Evolutionary conservation across 2,329 filamentous ascomycete genomes (phyloP).

Genomic region (Neocatenulostroma microsporum): DNA sequence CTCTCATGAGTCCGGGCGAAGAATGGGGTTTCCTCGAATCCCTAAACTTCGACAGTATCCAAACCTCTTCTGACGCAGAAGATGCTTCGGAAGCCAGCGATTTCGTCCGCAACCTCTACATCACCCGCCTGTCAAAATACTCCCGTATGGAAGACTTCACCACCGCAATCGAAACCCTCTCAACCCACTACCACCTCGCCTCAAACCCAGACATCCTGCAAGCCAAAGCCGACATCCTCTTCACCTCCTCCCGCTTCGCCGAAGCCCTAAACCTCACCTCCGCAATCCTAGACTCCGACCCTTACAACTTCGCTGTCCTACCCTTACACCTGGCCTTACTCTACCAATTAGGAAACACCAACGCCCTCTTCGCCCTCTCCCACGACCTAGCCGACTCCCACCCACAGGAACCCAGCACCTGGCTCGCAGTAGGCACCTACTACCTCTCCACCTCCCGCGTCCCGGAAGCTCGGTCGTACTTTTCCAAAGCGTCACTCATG

Average conservation of each 20-base stretch:
- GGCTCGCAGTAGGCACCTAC: slow-evolving; percentile 91
- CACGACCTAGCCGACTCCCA: slow-evolving; percentile 90
- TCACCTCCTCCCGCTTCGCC: slow-evolving; percentile 88
- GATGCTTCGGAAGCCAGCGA: slow-evolving; percentile 78
- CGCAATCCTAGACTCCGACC: slow-evolving; percentile 70
- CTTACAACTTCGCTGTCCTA: slow-evolving; percentile 82
- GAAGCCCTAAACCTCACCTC: slow-evolving; percentile 80
- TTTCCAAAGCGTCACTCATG: slow-evolving; percentile 96
- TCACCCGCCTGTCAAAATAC: slow-evolving; percentile 90
- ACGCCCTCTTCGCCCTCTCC: slow-evolving; percentile 80
- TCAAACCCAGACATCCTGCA: slow-evolving; percentile 85
- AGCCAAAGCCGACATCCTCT: slow-evolving; percentile 81
- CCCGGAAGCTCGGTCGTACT: slow-evolving; percentile 87
- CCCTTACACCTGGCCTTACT: slow-evolving; percentile 87
- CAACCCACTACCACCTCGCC: slow-evolving; percentile 83
- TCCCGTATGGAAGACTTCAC: slow-evolving; percentile 76
- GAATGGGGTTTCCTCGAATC: slow-evolving; percentile 85
- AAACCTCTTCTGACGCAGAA: slow-evolving; percentile 55
- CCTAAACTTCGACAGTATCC: slow-evolving; percentile 80
- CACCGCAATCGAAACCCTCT: slow-evolving; percentile 78
- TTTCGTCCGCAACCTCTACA: slow-evolving; percentile 94
- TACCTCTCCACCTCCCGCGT: slow-evolving; percentile 86
- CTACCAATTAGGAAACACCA: slow-evolving; percentile 78
- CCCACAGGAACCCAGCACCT: slow-evolving; percentile 82
- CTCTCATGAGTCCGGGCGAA: slow-evolving; percentile 78